Conservation (phyloP, 768 basidiomycete genomes). For the Tricholoma sp. region DNA sequence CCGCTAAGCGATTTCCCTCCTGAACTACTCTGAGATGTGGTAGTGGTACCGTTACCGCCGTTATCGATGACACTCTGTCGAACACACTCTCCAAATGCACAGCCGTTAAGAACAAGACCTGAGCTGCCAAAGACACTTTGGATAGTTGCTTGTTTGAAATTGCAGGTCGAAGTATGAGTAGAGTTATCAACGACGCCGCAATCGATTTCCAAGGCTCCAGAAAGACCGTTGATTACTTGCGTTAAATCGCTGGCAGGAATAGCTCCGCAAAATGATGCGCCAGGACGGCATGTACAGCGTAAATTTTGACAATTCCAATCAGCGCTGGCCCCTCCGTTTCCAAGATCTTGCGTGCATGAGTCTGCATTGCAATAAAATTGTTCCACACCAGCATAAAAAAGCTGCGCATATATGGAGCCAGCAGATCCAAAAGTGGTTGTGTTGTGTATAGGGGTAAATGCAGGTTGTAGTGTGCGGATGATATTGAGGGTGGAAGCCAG, state of each 20-base stretch:
- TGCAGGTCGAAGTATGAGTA: constrained; percentile 52
- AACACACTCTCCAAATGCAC: constrained; percentile 88
- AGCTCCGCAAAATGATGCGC: constrained; percentile 73
- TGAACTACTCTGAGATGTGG: constrained; percentile 16
- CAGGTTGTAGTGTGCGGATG: constrained; percentile 65
- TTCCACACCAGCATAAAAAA: constrained; percentile 77
- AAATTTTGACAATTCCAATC: constrained; percentile 74
- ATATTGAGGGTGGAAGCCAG: constrained; percentile 70
- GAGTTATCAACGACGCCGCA: constrained; percentile 48
- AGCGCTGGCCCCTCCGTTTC: constrained; percentile 32
- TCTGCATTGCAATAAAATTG: constrained; percentile 84
- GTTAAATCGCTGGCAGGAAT: constrained; percentile 44
- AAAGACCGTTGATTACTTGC: constrained; percentile 56
- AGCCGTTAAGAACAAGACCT: constrained; percentile 71
- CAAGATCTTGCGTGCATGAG: constrained; percentile 59
- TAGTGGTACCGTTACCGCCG: constrained; percentile 25
- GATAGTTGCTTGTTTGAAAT: constrained; percentile 73
- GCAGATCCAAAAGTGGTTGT: constrained; percentile 51
- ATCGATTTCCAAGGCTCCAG: constrained; percentile 60
- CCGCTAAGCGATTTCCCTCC: constrained; percentile 51
- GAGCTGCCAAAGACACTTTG: constrained; percentile 61
- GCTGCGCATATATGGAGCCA: constrained; percentile 57
- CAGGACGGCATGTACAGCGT: constrained; percentile 64
- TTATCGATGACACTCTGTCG: constrained; percentile 71
- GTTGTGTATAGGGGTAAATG: constrained; percentile 64